Percentiles rank a stretch among this genome's conserved stretches.
Evolutionary conservation across 1,139 yeast genomes (phyloP).

Genomic region (Sugiyamaella pinicola): DNA sequence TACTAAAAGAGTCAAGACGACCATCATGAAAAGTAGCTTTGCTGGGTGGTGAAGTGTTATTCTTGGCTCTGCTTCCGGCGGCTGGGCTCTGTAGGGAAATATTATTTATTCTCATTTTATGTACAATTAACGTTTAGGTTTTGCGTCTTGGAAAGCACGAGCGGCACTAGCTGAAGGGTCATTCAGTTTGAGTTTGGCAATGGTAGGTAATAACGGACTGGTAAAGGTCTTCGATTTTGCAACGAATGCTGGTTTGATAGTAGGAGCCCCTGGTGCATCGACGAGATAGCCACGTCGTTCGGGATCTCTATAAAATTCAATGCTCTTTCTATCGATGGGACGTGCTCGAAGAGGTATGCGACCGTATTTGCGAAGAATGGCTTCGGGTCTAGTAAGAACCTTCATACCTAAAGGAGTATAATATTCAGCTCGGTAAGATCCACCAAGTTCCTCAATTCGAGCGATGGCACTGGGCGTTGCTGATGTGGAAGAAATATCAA

Average conservation of each 20-base stretch:
- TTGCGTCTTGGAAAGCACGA: slow-evolving; percentile 11
- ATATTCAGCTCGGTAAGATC: slow-evolving; percentile 72
- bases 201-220: slow-evolving; percentile 38
- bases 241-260: slow-evolving; percentile 36
- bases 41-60: slow-evolving; percentile 32
- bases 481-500: slow-evolving; percentile 76
- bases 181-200: slow-evolving; percentile 32
- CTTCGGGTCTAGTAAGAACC: slow-evolving; percentile 76
- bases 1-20: slow-evolving; percentile 26
- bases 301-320: slow-evolving; percentile 72
- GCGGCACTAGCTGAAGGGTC: slow-evolving; percentile 26
- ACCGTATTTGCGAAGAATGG: slow-evolving; percentile 67
- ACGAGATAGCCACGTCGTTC: slow-evolving; percentile 75
- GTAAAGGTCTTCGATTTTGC: slow-evolving; percentile 30
- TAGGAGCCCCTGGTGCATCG: slow-evolving; percentile 41
- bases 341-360: slow-evolving; percentile 83
- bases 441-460: slow-evolving; percentile 71
- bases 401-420: slow-evolving; percentile 65
- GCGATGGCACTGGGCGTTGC: slow-evolving; percentile 77
- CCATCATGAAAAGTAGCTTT: slow-evolving; percentile 32
- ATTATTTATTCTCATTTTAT: neutral
- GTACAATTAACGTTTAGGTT: slow-evolving; percentile 8
- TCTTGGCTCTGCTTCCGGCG: neutral
- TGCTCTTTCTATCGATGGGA: slow-evolving; percentile 81
- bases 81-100: slow-evolving; percentile 7